Evolutionary conservation across 169 alveolate species (phyloP).

Genomic region (Plasmodium ovale): DNA sequence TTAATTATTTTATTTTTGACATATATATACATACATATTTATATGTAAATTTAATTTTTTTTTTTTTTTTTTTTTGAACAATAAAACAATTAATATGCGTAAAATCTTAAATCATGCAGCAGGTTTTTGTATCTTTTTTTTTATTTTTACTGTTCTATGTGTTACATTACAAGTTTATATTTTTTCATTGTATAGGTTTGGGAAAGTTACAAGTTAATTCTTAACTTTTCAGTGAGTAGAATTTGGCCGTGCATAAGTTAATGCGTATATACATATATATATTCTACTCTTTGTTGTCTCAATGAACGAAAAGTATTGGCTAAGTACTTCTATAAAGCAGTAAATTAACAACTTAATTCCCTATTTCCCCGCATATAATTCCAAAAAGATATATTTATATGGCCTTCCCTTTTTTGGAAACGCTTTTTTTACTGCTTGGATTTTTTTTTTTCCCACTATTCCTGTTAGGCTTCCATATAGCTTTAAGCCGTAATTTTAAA

Average conservation of each 20-base stretch:
- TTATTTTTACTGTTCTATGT: slow-evolving; percentile 7
- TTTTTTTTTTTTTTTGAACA: background rate
- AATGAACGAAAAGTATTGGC: too few species aligned
- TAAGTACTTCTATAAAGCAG: too few species aligned
- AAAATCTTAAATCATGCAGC: background rate
- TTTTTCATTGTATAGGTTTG: slow-evolving; percentile 1
- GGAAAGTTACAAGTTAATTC: slow-evolving; percentile 1
- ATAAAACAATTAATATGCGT: background rate
- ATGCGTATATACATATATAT: background rate
- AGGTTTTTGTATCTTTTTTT: too few species aligned
- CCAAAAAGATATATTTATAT: too few species aligned
- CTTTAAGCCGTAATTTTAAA: too few species aligned
- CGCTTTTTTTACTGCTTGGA: too few species aligned
- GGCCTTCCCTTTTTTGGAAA: too few species aligned
- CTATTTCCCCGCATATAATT: too few species aligned
- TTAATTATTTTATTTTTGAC: background rate
- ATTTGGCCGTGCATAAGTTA: background rate
- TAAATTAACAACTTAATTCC: too few species aligned
- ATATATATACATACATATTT: background rate
- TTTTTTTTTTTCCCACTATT: too few species aligned
- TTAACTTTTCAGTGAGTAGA: background rate
- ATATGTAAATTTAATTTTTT: background rate
- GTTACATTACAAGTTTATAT: background rate
- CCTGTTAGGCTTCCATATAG: too few species aligned
- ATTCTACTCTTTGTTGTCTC: background rate